These are phyloP conservation scores for Rhizopogon rudus DNA, from an alignment of 768 basidiomycete genomes.

Conservation along the genomic window DNA sequence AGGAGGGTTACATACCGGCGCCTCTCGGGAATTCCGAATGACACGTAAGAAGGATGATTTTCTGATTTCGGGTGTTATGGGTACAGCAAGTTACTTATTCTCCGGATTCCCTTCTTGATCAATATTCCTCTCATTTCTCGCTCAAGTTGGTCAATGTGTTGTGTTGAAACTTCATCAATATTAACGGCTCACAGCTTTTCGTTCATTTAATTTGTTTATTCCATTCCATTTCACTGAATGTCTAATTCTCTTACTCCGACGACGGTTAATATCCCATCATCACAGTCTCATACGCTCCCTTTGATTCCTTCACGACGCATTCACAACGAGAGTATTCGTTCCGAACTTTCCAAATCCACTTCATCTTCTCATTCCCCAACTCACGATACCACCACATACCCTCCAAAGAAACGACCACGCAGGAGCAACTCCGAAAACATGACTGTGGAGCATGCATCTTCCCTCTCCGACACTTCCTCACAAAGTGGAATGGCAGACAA, in stretches of 20 bases:
- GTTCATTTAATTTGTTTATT: slow-evolving; percentile 23
- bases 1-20: not conserved
- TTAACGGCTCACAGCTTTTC: slow-evolving; percentile 7
- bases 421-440: slow-evolving; percentile 10
- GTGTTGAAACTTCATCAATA: slow-evolving; percentile 6
- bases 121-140: not conserved
- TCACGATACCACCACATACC: not conserved
- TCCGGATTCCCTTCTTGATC: not conserved
- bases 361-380: not conserved
- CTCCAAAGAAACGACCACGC: slow-evolving; percentile 16
- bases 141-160: slow-evolving; percentile 10
- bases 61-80: not conserved
- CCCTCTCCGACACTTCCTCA: slow-evolving; percentile 38
- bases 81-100: not conserved
- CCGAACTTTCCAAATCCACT: not conserved
- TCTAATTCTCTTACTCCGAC: slow-evolving; percentile 14
- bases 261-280: slow-evolving; percentile 17
- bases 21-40: not conserved
- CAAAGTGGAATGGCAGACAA: slow-evolving; percentile 57
- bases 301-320: slow-evolving; percentile 15
- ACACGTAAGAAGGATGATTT: slow-evolving; percentile 1
- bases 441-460: slow-evolving; percentile 19
- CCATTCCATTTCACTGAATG: slow-evolving; percentile 16
- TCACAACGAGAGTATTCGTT: slow-evolving; percentile 12
- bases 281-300: slow-evolving; percentile 9